Evolutionary conservation across 305 asterid genomes (phyloP).

Genomic region (Fraxinus angustifolia): DNA sequence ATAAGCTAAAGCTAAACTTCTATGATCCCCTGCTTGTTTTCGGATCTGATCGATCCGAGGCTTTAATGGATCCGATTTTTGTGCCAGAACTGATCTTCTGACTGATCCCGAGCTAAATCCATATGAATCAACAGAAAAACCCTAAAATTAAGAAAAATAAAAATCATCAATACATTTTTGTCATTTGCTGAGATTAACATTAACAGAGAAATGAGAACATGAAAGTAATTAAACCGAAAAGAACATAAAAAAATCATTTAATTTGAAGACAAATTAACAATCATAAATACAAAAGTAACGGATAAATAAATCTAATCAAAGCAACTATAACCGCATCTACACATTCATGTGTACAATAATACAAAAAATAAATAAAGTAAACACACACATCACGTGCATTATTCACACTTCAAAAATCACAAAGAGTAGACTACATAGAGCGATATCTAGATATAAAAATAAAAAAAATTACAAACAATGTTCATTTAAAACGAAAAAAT

Average conservation of each 20-base stretch:
- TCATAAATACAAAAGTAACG: background rate
- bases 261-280: background rate
- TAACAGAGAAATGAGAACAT: background rate
- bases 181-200: background rate
- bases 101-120: constrained; percentile 10
- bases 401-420: constrained; percentile 12
- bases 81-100: constrained; percentile 29
- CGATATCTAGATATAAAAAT: background rate
- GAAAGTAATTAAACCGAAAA: background rate
- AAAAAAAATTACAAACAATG: background rate
- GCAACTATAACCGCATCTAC: background rate
- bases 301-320: background rate
- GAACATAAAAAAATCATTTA: background rate
- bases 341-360: background rate
- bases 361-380: background rate
- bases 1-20: constrained; percentile 27
- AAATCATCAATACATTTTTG: background rate
- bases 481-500: background rate
- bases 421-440: background rate
- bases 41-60: constrained; percentile 36
- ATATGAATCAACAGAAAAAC: background rate
- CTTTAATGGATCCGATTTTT: constrained; percentile 38
- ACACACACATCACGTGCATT: background rate
- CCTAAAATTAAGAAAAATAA: constrained; percentile 14
- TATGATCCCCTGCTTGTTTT: constrained; percentile 38